Evolutionary conservation across 306 rosid species (phyloP), one percentile per base, ranked within the genome.

Genomic region (Vigna nakashimae): DNA sequence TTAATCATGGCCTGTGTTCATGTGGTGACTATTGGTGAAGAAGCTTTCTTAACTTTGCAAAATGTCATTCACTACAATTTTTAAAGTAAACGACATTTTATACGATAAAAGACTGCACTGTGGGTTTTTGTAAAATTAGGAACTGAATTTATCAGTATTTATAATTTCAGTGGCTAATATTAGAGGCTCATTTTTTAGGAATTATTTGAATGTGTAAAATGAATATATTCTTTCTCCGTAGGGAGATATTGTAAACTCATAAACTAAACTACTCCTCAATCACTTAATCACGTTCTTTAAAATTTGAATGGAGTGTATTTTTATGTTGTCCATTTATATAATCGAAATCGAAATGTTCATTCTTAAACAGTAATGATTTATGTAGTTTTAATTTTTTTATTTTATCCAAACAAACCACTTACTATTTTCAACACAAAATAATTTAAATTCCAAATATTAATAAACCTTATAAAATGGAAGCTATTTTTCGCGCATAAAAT

Each of bases 11-110:
- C 14, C 22, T 64, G 7, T 89, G 97, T 71, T 87, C 92, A 11
- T 89, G 93, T 71, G 89, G 88, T 77, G 93, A 89, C 82, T 85
- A 43, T 64, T 91, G 96, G 96, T 91, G 85, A 86, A 20, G 15
- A 34, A 67, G 45, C 26, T 13, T 63, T 63, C 46, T 38, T 36
- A 38, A 36, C 69, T 9, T 9, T 4, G n/a, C 26, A 36, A 64
- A 64, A 38, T 38, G 49, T 9, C 49, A n/a, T 38, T 64, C 28
- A 1, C 69, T n/a, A 1, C 48, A 34, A 34, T 63, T n/a, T 62
- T 62, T 7, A 62, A 7, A 32, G 14, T 6, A 30, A 60, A 60
- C 16, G 66, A 60, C 66, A 28, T 60, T 60, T 60, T 15, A 17
- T 60, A 32, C 8, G 3, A 30, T 28, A 28, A 58, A 30, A 26